A percentile compares a stretch with the other conserved stretches of the same genome.
Conservation (phyloP, 805 yeast species). For the Ogataea parapolymorpha region DNA sequence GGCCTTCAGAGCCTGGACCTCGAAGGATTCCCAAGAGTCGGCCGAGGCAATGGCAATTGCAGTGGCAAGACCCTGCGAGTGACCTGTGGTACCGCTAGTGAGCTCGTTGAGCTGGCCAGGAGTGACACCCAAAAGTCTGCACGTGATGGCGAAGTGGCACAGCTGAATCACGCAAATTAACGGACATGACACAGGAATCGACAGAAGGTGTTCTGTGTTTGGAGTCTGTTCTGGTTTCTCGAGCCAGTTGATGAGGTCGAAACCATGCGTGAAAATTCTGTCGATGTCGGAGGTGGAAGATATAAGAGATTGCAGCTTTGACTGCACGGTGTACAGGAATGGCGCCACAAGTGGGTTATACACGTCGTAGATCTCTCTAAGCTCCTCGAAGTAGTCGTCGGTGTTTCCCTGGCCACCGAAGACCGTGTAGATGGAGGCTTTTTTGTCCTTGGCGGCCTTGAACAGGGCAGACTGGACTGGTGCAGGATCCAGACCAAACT, state of each 20-base stretch:
- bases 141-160: conserved; percentile 87
- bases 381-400: conserved; percentile 95
- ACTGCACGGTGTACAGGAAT: conserved; percentile 67
- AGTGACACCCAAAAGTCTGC: conserved; percentile 75
- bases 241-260: conserved; percentile 86
- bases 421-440: conserved; percentile 72
- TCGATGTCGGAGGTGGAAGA: conserved; percentile 72
- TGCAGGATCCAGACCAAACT: conserved; percentile 20
- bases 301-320: conserved; percentile 63
- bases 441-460: conserved; percentile 52
- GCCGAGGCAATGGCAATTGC: conserved; percentile 86
- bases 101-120: conserved; percentile 82
- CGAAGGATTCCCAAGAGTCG: conserved; percentile 82
- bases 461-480: conserved; percentile 42
- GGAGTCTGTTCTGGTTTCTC: conserved; percentile 83
- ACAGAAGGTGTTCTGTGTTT: conserved; percentile 78
- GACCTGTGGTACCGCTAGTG: conserved; percentile 80
- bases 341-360: conserved; percentile 75
- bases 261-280: conserved; percentile 90
- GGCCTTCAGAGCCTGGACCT: conserved; percentile 68
- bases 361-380: conserved; percentile 75
- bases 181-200: conserved; percentile 96
- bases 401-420: conserved; percentile 99
- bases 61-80: conserved; percentile 88
- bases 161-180: conserved; percentile 93